phyloP scores from a whole-genome alignment of 2,329 filamentous ascomycete species.

The Chaetomiaceae sp. region DNA sequence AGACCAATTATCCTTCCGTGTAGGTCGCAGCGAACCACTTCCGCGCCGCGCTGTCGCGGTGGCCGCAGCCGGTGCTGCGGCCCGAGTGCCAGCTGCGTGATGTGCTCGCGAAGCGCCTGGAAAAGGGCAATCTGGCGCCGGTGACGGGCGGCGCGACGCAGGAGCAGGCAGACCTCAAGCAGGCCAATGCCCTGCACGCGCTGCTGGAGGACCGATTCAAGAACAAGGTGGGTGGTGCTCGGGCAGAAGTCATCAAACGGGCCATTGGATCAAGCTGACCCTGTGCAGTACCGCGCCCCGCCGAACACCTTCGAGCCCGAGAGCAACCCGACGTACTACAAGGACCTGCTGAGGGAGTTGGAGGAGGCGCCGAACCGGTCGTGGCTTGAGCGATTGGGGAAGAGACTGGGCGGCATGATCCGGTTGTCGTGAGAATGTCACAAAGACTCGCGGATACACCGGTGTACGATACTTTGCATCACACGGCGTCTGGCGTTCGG shows the following conservation, averaged over 20 bases:
- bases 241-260: too few relatives aligned
- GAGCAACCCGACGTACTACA: constrained; percentile 60
- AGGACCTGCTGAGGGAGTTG: constrained; percentile 54
- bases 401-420: constrained; percentile 54
- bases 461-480: constrained; percentile 17
- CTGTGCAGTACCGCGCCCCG: constrained; percentile 39
- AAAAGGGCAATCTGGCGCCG: constrained; percentile 31
- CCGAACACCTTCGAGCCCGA: constrained; percentile 49
- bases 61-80: constrained; percentile 59
- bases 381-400: constrained; percentile 45
- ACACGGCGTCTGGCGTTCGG: constrained; percentile 18
- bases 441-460: background rate
- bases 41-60: constrained; percentile 47
- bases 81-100: constrained; percentile 58
- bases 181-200: constrained; percentile 54
- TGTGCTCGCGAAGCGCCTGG: constrained; percentile 43
- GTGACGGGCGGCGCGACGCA: constrained; percentile 18
- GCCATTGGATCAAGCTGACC: background rate
- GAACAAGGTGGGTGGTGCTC: constrained; percentile 41
- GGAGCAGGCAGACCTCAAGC: constrained; percentile 46
- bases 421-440: constrained; percentile 44
- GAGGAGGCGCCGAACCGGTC: constrained; percentile 55
- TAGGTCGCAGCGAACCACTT: constrained; percentile 43
- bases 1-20: background rate
- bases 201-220: constrained; percentile 55